Percentiles rank a stretch among this genome's conserved stretches.
Evolutionary conservation across 805 yeast species (phyloP).

Genomic region (Clavispora fructus): DNA sequence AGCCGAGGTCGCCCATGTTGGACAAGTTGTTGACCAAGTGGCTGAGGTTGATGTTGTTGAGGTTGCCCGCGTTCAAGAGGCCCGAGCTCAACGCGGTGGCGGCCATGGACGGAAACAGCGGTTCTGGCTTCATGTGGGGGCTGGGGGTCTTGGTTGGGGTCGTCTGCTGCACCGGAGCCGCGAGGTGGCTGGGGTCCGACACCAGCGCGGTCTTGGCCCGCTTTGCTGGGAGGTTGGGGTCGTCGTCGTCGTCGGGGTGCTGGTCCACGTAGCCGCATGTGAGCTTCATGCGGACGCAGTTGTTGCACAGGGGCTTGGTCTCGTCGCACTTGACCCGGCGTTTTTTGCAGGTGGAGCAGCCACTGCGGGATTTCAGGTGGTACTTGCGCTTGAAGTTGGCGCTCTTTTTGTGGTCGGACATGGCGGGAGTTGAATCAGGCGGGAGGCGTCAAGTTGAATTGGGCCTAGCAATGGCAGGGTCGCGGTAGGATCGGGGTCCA

Average conservation of each 20-base stretch:
- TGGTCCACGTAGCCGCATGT: slow-evolving; percentile 59
- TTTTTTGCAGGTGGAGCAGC: slow-evolving; percentile 84
- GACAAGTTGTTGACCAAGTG: slow-evolving; percentile 38
- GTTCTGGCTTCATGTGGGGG: slow-evolving; percentile 6
- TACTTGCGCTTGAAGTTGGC: slow-evolving; percentile 59
- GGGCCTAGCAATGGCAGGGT: background rate
- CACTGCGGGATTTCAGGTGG: slow-evolving; percentile 83
- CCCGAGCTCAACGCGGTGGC: slow-evolving; percentile 8
- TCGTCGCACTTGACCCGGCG: slow-evolving; percentile 95
- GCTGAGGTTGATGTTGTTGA: slow-evolving; percentile 38
- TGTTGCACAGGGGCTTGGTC: slow-evolving; percentile 67
- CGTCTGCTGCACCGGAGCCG: slow-evolving; percentile 18
- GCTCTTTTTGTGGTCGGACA: slow-evolving; percentile 8
- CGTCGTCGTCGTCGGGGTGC: slow-evolving; percentile 6
- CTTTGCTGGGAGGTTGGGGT: slow-evolving; percentile 1
- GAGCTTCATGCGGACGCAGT: slow-evolving; percentile 74
- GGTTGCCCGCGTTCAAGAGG: slow-evolving; percentile 28
- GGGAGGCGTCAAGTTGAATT: background rate
- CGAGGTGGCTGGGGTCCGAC: too few species aligned
- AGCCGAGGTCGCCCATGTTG: slow-evolving; percentile 28
- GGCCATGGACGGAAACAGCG: slow-evolving; percentile 1
- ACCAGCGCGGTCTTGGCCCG: background rate
- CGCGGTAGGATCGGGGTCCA: too few species aligned
- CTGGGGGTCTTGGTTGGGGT: slow-evolving; percentile 22
- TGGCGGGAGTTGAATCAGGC: slow-evolving; percentile 1